These are phyloP conservation scores for sorghum (Sorghum bicolor) DNA, from an alignment of 176 grass and related monocot species.

Conservation along the genomic window DNA sequence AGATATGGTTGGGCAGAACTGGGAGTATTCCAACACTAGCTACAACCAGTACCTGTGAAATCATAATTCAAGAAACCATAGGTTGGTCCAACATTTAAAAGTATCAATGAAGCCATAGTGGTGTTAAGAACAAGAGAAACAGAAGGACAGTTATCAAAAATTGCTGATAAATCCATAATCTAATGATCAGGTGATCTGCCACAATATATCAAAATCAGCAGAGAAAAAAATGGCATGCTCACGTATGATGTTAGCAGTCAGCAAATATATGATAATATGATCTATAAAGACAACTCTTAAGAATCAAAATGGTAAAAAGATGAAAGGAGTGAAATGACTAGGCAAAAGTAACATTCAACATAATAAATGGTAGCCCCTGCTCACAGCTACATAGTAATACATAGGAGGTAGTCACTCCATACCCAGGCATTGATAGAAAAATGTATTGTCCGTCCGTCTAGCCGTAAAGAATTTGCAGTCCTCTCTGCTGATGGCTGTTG, in stretches of 20 bases:
- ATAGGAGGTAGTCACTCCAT: conserved; percentile 30
- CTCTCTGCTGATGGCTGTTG: conserved; percentile 38
- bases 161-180: neutral
- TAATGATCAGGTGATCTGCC: neutral
- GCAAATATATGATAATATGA: neutral
- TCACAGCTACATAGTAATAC: neutral
- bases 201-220: conserved; percentile 11
- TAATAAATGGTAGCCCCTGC: neutral
- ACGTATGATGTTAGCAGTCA: neutral
- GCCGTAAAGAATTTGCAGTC: conserved; percentile 55
- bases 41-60: conserved; percentile 71
- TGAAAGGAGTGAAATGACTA: conserved; percentile 22
- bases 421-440: conserved; percentile 97
- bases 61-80: conserved; percentile 4
- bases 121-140: conserved; percentile 9
- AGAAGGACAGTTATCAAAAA: conserved; percentile 7
- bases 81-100: neutral
- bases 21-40: conserved; percentile 82
- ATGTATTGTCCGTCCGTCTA: conserved; percentile 66
- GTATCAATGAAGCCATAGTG: conserved; percentile 7
- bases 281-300: neutral
- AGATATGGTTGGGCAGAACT: conserved; percentile 59
- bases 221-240: neutral
- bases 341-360: neutral
- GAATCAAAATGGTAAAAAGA: neutral